phyloP scores from a whole-genome alignment of 768 basidiomycete genomes.

The Naganishia randhawae region DNA sequence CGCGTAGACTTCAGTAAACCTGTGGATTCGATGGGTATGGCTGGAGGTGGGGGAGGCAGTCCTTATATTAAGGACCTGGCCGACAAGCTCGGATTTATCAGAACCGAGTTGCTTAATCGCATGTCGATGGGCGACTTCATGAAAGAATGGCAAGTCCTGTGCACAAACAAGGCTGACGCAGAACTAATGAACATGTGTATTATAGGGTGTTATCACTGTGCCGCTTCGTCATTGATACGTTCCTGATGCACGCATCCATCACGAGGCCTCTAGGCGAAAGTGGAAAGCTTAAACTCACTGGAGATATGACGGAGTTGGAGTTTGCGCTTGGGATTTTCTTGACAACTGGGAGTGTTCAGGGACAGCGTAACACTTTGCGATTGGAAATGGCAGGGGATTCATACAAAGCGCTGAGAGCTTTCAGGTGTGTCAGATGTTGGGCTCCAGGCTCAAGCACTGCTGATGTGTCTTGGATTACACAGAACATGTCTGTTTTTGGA shows the following conservation, averaged over 20 bases:
- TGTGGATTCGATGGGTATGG: constrained; percentile 59
- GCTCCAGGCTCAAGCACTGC: neutral
- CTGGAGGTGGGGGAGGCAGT: constrained; percentile 66
- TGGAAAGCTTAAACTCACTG: constrained; percentile 88
- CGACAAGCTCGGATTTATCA: constrained; percentile 80
- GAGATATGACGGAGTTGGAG: constrained; percentile 94
- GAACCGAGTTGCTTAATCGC: constrained; percentile 67
- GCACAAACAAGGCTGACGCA: neutral
- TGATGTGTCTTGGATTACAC: neutral
- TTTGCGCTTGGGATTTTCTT: constrained; percentile 79
- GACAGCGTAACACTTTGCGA: constrained; percentile 60
- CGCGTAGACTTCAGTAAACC: constrained; percentile 74
- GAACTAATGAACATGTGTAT: neutral
- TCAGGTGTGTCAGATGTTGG: constrained; percentile 61
- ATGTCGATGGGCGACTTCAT: constrained; percentile 69
- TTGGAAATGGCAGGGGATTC: constrained; percentile 79
- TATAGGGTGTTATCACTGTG: constrained; percentile 55
- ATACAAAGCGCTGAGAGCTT: constrained; percentile 75
- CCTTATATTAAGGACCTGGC: constrained; percentile 86
- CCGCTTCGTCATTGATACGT: constrained; percentile 74
- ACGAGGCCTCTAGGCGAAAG: constrained; percentile 84
- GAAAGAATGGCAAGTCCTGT: constrained; percentile 63
- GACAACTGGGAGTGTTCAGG: constrained; percentile 51
- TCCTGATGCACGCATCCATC: constrained; percentile 90
- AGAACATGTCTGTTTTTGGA: constrained; percentile 89